These are phyloP conservation scores for Pinus tabuliformis DNA, from an alignment of 75 land plant genomes.

Conservation along the genomic window DNA sequence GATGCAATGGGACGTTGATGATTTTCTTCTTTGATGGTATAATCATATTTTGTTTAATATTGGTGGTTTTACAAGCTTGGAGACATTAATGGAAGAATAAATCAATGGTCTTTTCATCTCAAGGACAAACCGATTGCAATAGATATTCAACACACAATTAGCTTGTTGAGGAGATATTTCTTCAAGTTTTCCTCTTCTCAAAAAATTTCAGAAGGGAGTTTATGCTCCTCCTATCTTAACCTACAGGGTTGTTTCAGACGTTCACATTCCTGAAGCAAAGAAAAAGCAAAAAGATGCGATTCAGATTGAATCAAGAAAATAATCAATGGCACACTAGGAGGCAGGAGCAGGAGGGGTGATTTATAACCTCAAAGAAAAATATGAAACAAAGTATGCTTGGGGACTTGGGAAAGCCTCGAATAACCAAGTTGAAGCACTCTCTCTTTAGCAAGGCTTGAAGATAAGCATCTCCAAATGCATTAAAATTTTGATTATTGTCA, in stretches of 20 bases:
- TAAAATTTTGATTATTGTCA: too few species aligned
- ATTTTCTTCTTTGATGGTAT: too few species aligned
- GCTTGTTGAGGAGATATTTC: neutral
- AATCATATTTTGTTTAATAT: neutral
- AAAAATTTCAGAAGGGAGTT: neutral
- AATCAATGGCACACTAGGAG: too few species aligned
- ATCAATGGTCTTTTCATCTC: neutral
- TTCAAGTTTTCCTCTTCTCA: neutral
- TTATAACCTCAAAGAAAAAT: too few species aligned
- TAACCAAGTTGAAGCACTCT: too few species aligned
- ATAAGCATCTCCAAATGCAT: too few species aligned
- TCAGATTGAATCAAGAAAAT: neutral
- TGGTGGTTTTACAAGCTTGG: slow-evolving; percentile 4
- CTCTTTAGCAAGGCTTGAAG: too few species aligned
- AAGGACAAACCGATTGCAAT: neutral
- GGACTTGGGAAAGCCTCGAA: too few species aligned
- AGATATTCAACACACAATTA: neutral
- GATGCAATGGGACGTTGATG: too few species aligned
- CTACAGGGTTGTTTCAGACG: neutral
- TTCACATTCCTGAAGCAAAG: neutral
- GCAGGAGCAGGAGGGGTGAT: too few species aligned
- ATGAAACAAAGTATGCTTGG: too few species aligned
- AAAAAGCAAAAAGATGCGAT: neutral
- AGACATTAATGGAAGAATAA: too few species aligned
- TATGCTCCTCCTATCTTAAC: neutral